Evolutionary conservation across 2,329 filamentous ascomycete genomes (phyloP).

Genomic region (Torrubiellomyces zombiae): DNA sequence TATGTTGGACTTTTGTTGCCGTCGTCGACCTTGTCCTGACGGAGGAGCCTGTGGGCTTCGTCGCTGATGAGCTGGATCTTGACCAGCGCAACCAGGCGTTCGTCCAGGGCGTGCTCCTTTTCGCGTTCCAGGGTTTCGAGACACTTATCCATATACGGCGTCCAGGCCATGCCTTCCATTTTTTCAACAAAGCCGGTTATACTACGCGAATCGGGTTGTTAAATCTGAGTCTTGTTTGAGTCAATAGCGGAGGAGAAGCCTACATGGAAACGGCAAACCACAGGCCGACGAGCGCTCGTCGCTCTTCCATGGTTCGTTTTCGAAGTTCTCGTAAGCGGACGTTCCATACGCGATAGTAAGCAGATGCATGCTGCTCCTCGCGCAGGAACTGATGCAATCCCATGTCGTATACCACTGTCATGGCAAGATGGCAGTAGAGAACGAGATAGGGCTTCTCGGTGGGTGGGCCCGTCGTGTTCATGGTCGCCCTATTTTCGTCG

Average conservation of each 20-base stretch:
- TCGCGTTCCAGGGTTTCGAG: constrained; percentile 27
- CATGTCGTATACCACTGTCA: constrained; percentile 27
- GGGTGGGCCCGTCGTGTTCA: constrained; percentile 17
- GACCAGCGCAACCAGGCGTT: constrained; percentile 21
- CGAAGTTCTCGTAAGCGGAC: constrained; percentile 9
- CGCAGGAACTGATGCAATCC: constrained; percentile 22
- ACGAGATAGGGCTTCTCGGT: constrained; percentile 25
- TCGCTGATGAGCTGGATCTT: constrained; percentile 23
- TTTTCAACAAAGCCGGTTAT: constrained; percentile 24
- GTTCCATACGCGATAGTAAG: constrained; percentile 19
- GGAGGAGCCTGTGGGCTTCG: constrained; percentile 16
- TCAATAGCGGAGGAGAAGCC: constrained; percentile 2
- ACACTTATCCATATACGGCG: constrained; percentile 39
- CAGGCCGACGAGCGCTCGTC: constrained; percentile 28
- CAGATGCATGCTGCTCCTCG: constrained; percentile 18
- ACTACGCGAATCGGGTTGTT: constrained; percentile 7
- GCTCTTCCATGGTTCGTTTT: constrained; percentile 29
- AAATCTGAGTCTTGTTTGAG: not conserved
- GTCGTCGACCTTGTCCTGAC: constrained; percentile 13
- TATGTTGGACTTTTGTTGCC: constrained; percentile 13
- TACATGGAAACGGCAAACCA: constrained; percentile 24
- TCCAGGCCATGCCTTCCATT: constrained; percentile 38
- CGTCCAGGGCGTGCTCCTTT: constrained; percentile 31
- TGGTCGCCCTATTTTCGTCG: constrained; percentile 17
- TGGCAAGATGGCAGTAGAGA: constrained; percentile 24